Evolutionary conservation across 257 asterid genomes (phyloP).

Genomic region (Salvia hispanica): DNA sequence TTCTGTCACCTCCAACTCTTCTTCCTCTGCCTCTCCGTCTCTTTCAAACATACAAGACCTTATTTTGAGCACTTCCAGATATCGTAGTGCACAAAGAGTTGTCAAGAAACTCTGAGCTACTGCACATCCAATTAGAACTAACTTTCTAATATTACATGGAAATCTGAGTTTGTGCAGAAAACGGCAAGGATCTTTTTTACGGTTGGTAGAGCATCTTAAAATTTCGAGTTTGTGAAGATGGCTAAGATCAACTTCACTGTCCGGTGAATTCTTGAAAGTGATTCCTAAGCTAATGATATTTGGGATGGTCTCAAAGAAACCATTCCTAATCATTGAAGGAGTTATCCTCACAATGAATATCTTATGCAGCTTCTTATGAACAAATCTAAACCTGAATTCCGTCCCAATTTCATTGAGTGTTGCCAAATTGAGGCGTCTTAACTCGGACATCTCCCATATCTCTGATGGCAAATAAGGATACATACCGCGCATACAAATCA

Average conservation of each 20-base stretch:
- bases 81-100: conserved; percentile 5
- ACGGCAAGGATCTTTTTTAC: not conserved
- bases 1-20: not conserved
- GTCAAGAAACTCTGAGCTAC: not conserved
- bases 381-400: too few species aligned
- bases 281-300: conserved; percentile 6
- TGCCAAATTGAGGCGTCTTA: too few species aligned
- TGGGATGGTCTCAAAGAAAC: not conserved
- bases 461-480: too few species aligned
- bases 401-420: too few species aligned
- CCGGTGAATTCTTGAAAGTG: not conserved
- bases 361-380: not conserved
- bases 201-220: not conserved
- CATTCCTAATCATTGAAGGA: too few species aligned
- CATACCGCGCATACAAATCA: too few species aligned
- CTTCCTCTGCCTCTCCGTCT: too few species aligned
- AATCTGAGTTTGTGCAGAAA: not conserved
- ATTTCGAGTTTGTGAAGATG: conserved; percentile 22
- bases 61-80: conserved; percentile 28
- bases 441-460: too few species aligned
- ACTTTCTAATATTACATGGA: conserved; percentile 18
- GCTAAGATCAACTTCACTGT: conserved; percentile 9
- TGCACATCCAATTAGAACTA: not conserved
- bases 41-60: not conserved
- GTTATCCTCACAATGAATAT: not conserved